Evolutionary conservation across 1,284 basidiomycete genomes (phyloP).

Genomic region (Ganoderma boninense): DNA sequence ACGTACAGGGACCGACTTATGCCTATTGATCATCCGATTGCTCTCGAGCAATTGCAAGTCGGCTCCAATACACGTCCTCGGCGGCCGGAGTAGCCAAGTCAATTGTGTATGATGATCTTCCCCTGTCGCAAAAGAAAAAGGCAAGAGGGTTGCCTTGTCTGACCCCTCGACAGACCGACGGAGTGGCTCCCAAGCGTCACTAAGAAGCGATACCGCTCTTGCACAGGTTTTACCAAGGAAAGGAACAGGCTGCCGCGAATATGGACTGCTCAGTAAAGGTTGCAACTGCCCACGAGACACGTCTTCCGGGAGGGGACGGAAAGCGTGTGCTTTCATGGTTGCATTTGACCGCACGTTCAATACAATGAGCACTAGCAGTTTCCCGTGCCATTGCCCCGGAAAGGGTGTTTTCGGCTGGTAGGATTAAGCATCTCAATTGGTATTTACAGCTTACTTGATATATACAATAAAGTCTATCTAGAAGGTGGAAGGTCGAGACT

Average conservation of each 20-base stretch:
- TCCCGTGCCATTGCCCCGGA: too few relatives aligned
- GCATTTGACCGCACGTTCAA: conserved; percentile 19
- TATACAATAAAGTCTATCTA: too few relatives aligned
- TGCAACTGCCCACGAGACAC: conserved; percentile 13
- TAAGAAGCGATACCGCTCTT: conserved; percentile 2
- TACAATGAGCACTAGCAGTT: conserved; percentile 1
- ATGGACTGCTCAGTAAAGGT: conserved; percentile 8
- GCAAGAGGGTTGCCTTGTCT: not conserved
- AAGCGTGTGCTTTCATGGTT: conserved; percentile 3
- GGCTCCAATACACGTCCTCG: conserved; percentile 4
- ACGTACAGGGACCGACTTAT: not conserved
- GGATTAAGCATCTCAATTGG: too few relatives aligned
- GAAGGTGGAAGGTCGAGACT: too few relatives aligned
- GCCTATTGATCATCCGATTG: not conserved
- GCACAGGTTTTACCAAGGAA: not conserved
- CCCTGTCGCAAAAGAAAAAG: not conserved
- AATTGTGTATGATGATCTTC: conserved; percentile 11
- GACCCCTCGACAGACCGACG: conserved; percentile 11
- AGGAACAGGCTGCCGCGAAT: conserved; percentile 2
- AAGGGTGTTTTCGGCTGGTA: too few relatives aligned
- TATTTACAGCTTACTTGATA: too few relatives aligned
- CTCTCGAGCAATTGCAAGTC: not conserved
- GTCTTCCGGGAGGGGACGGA: not conserved
- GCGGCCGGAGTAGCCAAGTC: not conserved
- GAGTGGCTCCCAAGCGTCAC: conserved; percentile 10